Evolutionary conservation across 2,329 filamentous ascomycete species (phyloP), one percentile per base, ranked within the genome.

Genomic region (Rutstroemia sp.): DNA sequence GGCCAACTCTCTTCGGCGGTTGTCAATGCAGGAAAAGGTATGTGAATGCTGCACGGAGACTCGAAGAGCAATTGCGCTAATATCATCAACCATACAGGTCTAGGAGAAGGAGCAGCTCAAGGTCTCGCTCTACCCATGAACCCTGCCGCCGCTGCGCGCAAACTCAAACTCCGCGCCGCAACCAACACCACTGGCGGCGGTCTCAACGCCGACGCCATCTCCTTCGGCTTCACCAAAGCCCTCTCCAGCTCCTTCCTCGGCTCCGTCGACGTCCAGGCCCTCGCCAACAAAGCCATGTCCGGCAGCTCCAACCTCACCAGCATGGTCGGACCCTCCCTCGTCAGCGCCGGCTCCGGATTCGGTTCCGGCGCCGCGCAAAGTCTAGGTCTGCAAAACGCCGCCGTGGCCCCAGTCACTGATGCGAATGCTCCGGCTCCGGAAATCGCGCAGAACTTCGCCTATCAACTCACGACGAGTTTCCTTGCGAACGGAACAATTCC

Each of bases 181-280:
- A 25, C 46, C 3, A 54, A 41, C 4, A 18, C 21, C 4, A 30
- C 44, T 18, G 23, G 34, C n/a, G 19, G 18, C 0, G 45, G 44
- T 8, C 7, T 50, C 14, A 25, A 44, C 23, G 2, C 41, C 14
- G 14, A 16, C 19, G n/a, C 6, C 2, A 18, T 50, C 21, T 39
- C 53, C 30, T 55, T 18, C 34, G 46, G 53, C n/a, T 55, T 55
- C 38, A 44, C 53, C 19, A 55, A 50, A 44, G 47, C 53, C 7
- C 53, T 55, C 2, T 55, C 53, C 12, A 55, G 53, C 25, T 55
- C 53, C 7, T 55, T 55, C 25, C 46, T 55, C 12, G 53, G 53
- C 14, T 18, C 46, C 5, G 53, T 55, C 1, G 53, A 55, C 44
- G 38, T 55, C 27, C 30, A 55, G 12, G 21, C 49, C 41, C 18